Base-by-base conservation (phyloP, 768 basidiomycete genomes). In the Boletales sp. region DNA sequence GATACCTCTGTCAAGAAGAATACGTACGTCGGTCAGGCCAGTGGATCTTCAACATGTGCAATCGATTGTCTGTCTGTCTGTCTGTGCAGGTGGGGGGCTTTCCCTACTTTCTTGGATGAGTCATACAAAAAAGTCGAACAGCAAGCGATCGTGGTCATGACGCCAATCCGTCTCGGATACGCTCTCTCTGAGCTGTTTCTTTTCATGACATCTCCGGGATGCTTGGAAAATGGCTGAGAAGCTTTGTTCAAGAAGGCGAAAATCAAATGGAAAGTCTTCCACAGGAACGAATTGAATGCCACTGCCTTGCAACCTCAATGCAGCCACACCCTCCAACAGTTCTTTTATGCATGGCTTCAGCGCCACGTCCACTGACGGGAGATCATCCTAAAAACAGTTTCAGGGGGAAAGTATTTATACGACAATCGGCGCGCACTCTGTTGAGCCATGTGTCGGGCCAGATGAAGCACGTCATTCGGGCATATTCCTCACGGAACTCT, bases 171-270 rank as follows among this genome's bases (percentile, higher is more conserved):
- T 36, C 34, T 52, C 51, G 42, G 18, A 43, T 3, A 34, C 13
- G 13, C 29, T 32, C 31, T 29, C 36, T 15, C 7, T 19, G 13
- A 49, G 10, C 10, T 34, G 10, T 18, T 3, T 31, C 37, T 52
- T 54, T 36, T 47, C 53, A 40, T 41, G 45, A n/a, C 41, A 54
- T 30, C 50, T 38, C 1, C 32, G 53, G 9, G 50, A 54, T 24
- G 50, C 45, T n/a, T 43, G 53, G 27, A 54, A 54, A 9, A 54
- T 54, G 2, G 45, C 53, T 1, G 50, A 52, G 38, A 54, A 52
- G n/a, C 45, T 54, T 21, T 47, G 45, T 31, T 40, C 27, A 2
- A 54, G 50, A 14, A 52, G 12, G 12, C 38, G 45, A 10, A 52
- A 24, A 34, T 51, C 45, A 12, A 50, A 11, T 5, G 53, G 53